Percentiles rank a stretch among this genome's conserved stretches.
Conservation (phyloP, 2,329 filamentous ascomycete species). For the Dactylellina cionopaga region DNA sequence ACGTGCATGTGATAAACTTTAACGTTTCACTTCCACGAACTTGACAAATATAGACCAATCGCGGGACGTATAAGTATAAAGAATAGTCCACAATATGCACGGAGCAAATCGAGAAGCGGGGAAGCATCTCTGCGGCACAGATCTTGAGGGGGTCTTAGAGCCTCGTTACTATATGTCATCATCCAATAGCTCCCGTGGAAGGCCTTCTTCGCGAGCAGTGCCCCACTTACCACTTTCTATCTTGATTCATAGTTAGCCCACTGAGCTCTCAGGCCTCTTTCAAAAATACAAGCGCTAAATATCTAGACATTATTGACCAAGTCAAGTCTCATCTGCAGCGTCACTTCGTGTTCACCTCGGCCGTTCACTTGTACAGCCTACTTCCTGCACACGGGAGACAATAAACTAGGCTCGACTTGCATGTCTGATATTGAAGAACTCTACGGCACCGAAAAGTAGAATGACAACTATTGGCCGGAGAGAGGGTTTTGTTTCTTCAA, state of each 20-base stretch:
- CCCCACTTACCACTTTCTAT: not conserved
- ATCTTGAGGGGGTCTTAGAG: not conserved
- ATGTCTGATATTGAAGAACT: not conserved
- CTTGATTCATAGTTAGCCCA: not conserved
- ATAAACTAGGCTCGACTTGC: constrained; percentile 7
- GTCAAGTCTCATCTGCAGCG: constrained; percentile 26
- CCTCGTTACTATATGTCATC: not conserved
- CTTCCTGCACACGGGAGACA: not conserved
- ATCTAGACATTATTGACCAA: constrained; percentile 24
- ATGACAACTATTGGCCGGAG: not conserved
- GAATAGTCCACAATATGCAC: not conserved
- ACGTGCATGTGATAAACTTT: not conserved
- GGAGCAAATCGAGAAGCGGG: too few relatives aligned
- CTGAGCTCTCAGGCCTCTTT: not conserved
- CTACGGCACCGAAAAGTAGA: not conserved
- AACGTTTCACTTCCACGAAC: not conserved
- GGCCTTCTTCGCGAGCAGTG: not conserved
- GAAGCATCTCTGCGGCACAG: constrained; percentile 21
- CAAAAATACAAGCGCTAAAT: constrained; percentile 24
- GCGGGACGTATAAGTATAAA: not conserved
- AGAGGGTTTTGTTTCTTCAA: not conserved
- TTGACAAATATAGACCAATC: not conserved
- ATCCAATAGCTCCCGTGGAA: not conserved
- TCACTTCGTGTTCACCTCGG: not conserved
- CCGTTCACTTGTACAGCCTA: not conserved